These are phyloP conservation scores for Claviceps sorghi DNA, from an alignment of 2,329 filamentous ascomycete genomes.

Conservation along the genomic window DNA sequence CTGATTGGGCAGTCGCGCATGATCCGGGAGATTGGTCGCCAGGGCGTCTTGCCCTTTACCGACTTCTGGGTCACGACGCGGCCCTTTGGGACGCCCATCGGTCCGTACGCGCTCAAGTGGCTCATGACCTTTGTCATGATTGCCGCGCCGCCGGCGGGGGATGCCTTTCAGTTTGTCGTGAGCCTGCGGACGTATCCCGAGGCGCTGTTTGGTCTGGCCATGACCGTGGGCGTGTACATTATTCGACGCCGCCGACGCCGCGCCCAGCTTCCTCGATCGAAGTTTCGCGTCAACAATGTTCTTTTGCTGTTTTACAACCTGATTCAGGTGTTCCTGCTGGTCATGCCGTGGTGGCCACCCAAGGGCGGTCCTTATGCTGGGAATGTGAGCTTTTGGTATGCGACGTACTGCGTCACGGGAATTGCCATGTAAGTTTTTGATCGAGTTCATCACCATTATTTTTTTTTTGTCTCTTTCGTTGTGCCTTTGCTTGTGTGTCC, in stretches of 20 bases:
- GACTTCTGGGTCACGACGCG: slow-evolving; percentile 47
- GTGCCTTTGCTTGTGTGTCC: neutral
- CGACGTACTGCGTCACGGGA: slow-evolving; percentile 50
- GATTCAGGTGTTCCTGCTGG: slow-evolving; percentile 45
- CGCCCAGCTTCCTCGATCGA: slow-evolving; percentile 13
- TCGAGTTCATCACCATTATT: neutral
- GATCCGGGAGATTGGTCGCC: slow-evolving; percentile 45
- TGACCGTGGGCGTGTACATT: slow-evolving; percentile 42
- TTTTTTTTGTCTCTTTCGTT: neutral
- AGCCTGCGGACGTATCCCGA: slow-evolving; percentile 44
- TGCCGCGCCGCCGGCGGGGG: slow-evolving; percentile 43
- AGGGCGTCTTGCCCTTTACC: slow-evolving; percentile 47
- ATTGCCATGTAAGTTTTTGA: slow-evolving; percentile 42
- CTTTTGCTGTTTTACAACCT: slow-evolving; percentile 45
- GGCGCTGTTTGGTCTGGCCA: slow-evolving; percentile 40
- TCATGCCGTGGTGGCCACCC: slow-evolving; percentile 61
- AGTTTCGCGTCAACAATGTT: slow-evolving; percentile 45
- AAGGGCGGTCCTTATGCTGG: slow-evolving; percentile 42
- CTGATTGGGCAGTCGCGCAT: slow-evolving; percentile 39
- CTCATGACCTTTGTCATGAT: slow-evolving; percentile 44
- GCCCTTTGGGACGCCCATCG: slow-evolving; percentile 48
- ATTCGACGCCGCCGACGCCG: slow-evolving; percentile 36
- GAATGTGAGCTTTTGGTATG: slow-evolving; percentile 61
- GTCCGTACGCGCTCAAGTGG: slow-evolving; percentile 45
- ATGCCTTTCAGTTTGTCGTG: slow-evolving; percentile 52